Evolutionary conservation across 345 rosid species (phyloP).

Genomic region (Ricinus communis): DNA sequence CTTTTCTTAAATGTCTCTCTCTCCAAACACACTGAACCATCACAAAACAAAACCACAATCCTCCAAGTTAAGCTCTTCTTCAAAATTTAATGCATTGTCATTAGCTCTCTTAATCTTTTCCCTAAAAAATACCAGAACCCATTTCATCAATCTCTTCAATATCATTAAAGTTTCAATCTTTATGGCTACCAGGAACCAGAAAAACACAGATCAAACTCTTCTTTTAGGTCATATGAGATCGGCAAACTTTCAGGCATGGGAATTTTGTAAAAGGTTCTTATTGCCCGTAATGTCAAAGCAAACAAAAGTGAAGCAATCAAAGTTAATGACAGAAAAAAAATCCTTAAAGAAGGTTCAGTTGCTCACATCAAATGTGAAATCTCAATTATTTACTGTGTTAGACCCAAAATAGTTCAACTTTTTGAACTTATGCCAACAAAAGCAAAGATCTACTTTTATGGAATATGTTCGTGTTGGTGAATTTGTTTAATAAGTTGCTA

Average conservation of each 20-base stretch:
- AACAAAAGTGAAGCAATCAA: slow-evolving; percentile 28
- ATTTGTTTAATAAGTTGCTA: slow-evolving; percentile 27
- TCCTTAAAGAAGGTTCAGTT: slow-evolving; percentile 22
- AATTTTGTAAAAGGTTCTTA: slow-evolving; percentile 25
- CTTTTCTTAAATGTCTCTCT: no score
- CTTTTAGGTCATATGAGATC: slow-evolving; percentile 29
- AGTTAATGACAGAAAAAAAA: slow-evolving; percentile 27
- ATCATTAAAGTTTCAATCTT: not conserved
- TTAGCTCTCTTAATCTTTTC: not conserved
- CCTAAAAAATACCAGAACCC: not conserved
- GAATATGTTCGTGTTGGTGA: slow-evolving; percentile 30
- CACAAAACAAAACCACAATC: not conserved
- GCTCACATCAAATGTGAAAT: slow-evolving; percentile 30
- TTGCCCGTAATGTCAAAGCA: slow-evolving; percentile 19
- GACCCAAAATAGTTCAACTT: slow-evolving; percentile 28
- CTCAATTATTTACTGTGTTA: slow-evolving; percentile 26
- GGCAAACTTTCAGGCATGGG: slow-evolving; percentile 30
- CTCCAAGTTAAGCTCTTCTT: not conserved
- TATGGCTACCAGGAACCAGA: slow-evolving; percentile 9
- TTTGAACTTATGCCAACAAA: slow-evolving; percentile 32
- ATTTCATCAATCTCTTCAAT: not conserved
- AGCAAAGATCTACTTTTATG: slow-evolving; percentile 33
- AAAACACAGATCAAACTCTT: slow-evolving; percentile 8
- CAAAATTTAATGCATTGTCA: not conserved
- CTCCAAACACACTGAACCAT: not conserved